Evolutionary conservation across 305 asterid genomes (phyloP).

Genomic region (Fraxinus platypoda): DNA sequence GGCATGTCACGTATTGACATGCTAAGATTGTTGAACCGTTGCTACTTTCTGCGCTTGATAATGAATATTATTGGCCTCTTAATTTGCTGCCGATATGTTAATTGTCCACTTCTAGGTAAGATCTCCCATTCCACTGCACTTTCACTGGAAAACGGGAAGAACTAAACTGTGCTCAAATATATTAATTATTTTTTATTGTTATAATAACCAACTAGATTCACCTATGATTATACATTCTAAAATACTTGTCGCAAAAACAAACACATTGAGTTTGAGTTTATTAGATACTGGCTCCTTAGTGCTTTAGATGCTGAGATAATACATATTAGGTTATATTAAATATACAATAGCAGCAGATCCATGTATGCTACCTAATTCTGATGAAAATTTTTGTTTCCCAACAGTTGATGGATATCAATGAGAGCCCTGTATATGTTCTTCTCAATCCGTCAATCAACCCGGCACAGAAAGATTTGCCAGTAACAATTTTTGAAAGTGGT

Average conservation of each 20-base stretch:
- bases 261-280: background rate
- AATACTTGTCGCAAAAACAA: background rate
- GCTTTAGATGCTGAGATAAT: background rate
- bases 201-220: background rate
- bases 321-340: background rate
- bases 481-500: constrained; percentile 91
- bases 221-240: background rate
- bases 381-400: constrained; percentile 10
- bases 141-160: background rate
- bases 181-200: background rate
- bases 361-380: constrained; percentile 17
- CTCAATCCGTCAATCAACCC: constrained; percentile 89
- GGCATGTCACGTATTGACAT: background rate
- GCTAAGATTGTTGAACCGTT: background rate
- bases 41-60: background rate
- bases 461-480: constrained; percentile 89
- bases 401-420: constrained; percentile 95
- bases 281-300: background rate
- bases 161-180: background rate
- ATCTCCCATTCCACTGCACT: background rate
- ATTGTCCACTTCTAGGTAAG: background rate
- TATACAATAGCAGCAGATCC: background rate
- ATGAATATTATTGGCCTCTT: background rate
- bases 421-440: constrained; percentile 89
- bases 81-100: background rate